phyloP scores from a whole-genome alignment of 2,329 filamentous ascomycete species.

The Diatrype stigma region DNA sequence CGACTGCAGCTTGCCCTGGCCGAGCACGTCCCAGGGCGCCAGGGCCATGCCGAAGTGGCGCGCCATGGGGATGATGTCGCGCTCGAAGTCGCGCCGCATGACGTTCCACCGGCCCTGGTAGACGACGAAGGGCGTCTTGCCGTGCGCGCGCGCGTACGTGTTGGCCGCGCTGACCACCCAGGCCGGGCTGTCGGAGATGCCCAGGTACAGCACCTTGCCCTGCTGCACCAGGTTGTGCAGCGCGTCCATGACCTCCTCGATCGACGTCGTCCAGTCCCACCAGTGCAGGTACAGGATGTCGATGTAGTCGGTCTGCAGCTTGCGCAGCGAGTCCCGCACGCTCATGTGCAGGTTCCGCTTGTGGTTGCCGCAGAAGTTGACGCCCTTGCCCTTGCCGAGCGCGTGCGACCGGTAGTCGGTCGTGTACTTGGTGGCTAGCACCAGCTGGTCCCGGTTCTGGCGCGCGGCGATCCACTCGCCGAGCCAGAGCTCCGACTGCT shows the following conservation, averaged over 20 bases:
- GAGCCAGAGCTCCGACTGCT: conserved; percentile 53
- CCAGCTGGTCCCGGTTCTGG: conserved; percentile 48
- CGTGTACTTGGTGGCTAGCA: conserved; percentile 55
- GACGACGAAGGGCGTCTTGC: conserved; percentile 33
- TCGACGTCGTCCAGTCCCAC: conserved; percentile 39
- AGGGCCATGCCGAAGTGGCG: conserved; percentile 45
- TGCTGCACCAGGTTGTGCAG: conserved; percentile 37
- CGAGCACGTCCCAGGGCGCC: conserved; percentile 54
- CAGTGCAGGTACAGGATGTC: conserved; percentile 43
- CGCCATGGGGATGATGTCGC: conserved; percentile 40
- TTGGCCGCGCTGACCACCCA: conserved; percentile 37
- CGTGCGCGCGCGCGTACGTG: conserved; percentile 31
- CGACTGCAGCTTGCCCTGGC: conserved; percentile 41
- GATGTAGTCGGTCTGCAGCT: conserved; percentile 56
- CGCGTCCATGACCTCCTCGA: conserved; percentile 39
- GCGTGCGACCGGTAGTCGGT: conserved; percentile 39
- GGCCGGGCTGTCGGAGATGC: conserved; percentile 35
- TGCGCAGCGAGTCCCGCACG: conserved; percentile 49
- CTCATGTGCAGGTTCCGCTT: conserved; percentile 53
- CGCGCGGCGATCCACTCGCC: conserved; percentile 52
- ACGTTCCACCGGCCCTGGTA: conserved; percentile 38
- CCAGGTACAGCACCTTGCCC: conserved; percentile 39
- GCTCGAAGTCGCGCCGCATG: conserved; percentile 32
- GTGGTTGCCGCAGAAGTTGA: conserved; percentile 53
- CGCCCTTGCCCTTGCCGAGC: conserved; percentile 32